Conservation (phyloP, 192 early-diverging fungal species). For the Backusella westeae region DNA sequence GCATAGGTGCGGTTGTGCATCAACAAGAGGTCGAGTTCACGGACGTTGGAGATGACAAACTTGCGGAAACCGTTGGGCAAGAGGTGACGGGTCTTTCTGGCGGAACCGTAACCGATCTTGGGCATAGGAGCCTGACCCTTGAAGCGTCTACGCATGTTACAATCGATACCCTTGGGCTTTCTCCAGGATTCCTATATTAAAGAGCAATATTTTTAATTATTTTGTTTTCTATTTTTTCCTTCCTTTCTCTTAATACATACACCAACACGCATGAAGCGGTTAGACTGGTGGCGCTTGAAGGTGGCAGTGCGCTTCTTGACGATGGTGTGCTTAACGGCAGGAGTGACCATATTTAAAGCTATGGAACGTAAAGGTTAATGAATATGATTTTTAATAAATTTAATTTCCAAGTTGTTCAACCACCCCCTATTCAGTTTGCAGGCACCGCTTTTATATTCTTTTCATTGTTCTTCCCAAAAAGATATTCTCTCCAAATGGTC, state of each 20-base stretch:
- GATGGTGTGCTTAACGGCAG: constrained; percentile 91
- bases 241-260: constrained; percentile 42
- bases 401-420: not conserved
- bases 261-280: constrained; percentile 95
- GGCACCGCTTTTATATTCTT: not conserved
- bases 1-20: constrained; percentile 99
- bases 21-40: constrained; percentile 92
- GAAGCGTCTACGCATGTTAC: constrained; percentile 96
- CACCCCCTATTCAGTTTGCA: not conserved
- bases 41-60: constrained; percentile 89
- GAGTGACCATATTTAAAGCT: constrained; percentile 82
- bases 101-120: constrained; percentile 99
- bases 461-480: not conserved
- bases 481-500: no score
- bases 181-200: constrained; percentile 91
- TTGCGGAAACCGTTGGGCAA: constrained; percentile 99
- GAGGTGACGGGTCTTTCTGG: constrained; percentile 94
- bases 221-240: not conserved
- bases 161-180: constrained; percentile 99
- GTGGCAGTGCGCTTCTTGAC: constrained; percentile 99
- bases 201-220: not conserved
- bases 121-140: constrained; percentile 97
- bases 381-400: not conserved
- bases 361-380: not conserved
- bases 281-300: constrained; percentile 97